These are phyloP conservation scores for Phyllosticta capitalensis DNA, from an alignment of 2,329 filamentous ascomycete species.

Conservation along the genomic window DNA sequence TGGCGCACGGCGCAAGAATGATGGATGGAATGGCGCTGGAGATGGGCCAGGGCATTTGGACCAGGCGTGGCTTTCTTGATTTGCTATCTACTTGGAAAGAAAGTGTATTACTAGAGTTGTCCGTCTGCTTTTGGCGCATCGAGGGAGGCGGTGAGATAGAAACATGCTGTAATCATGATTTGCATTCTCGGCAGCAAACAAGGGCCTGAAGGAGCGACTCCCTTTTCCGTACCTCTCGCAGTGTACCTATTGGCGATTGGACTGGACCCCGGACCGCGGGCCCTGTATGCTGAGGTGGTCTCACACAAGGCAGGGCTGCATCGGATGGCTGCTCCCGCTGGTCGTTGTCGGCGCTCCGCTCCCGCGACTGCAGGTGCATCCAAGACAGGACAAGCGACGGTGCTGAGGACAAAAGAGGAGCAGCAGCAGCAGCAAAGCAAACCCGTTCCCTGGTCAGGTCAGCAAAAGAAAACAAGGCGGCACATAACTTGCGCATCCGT, in stretches of 20 bases:
- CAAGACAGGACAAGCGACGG: background rate
- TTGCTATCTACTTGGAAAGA: background rate
- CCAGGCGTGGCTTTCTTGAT: background rate
- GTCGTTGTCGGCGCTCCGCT: slow-evolving; percentile 1
- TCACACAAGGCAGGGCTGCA: slow-evolving; percentile 11
- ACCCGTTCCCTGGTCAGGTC: slow-evolving; percentile 9
- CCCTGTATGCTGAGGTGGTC: slow-evolving; percentile 2
- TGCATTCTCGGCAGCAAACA: slow-evolving; percentile 8
- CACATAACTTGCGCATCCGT: slow-evolving; percentile 5
- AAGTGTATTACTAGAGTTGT: slow-evolving; percentile 6
- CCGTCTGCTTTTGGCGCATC: background rate
- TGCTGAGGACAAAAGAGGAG: background rate
- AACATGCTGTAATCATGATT: slow-evolving; percentile 11
- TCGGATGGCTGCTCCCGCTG: slow-evolving; percentile 7
- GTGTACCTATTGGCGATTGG: background rate
- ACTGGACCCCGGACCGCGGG: slow-evolving; percentile 2
- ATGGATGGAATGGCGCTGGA: background rate
- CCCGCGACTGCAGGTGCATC: background rate
- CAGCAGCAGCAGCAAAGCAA: background rate
- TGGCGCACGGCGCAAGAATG: background rate
- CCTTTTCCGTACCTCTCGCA: no score
- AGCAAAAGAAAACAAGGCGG: slow-evolving; percentile 2
- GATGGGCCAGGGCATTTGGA: background rate
- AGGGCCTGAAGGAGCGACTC: background rate
- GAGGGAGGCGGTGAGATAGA: background rate